Conservation (phyloP, 352 stramenopile species). For the Pythium volutum region DNA sequence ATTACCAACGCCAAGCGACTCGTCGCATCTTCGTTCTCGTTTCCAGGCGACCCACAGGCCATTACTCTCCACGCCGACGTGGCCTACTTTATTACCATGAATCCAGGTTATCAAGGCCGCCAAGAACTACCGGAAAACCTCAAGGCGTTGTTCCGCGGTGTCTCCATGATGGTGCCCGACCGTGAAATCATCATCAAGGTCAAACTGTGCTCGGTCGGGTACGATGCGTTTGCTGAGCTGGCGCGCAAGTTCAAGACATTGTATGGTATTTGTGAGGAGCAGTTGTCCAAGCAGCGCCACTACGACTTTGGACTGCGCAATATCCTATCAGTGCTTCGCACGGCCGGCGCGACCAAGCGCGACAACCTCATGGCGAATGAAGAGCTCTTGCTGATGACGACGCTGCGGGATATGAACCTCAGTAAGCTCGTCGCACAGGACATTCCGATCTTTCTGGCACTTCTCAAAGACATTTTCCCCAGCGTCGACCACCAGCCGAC, state of each 20-base stretch:
- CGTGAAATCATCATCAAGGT: slow-evolving; percentile 97
- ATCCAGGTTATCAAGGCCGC: slow-evolving; percentile 97
- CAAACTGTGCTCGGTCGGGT: slow-evolving; percentile 91
- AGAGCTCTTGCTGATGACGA: slow-evolving; percentile 93
- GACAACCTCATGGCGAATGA: slow-evolving; percentile 90
- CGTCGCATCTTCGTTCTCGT: slow-evolving; percentile 47
- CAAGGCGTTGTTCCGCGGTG: slow-evolving; percentile 92
- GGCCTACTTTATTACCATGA: slow-evolving; percentile 99
- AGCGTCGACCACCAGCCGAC: slow-evolving; percentile 76
- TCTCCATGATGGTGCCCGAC: slow-evolving; percentile 92
- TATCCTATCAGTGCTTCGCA: slow-evolving; percentile 93
- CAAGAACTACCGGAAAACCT: slow-evolving; percentile 99
- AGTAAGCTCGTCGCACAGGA: slow-evolving; percentile 98
- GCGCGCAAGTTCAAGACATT: slow-evolving; percentile 94
- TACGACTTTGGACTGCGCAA: slow-evolving; percentile 96
- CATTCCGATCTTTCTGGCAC: slow-evolving; percentile 96
- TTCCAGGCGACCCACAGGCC: slow-evolving; percentile 57
- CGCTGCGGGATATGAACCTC: slow-evolving; percentile 96
- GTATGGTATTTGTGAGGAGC: slow-evolving; percentile 93
- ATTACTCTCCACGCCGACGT: slow-evolving; percentile 61
- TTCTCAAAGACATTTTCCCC: slow-evolving; percentile 97
- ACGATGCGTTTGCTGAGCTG: slow-evolving; percentile 69
- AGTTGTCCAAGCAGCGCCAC: slow-evolving; percentile 93
- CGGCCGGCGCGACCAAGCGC: slow-evolving; percentile 90
- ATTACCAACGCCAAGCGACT: slow-evolving; percentile 90